Evolutionary conservation across 495 filamentous ascomycete species (phyloP), one percentile per base, ranked within the genome.

Genomic region (Pyronema omphalodes): DNA sequence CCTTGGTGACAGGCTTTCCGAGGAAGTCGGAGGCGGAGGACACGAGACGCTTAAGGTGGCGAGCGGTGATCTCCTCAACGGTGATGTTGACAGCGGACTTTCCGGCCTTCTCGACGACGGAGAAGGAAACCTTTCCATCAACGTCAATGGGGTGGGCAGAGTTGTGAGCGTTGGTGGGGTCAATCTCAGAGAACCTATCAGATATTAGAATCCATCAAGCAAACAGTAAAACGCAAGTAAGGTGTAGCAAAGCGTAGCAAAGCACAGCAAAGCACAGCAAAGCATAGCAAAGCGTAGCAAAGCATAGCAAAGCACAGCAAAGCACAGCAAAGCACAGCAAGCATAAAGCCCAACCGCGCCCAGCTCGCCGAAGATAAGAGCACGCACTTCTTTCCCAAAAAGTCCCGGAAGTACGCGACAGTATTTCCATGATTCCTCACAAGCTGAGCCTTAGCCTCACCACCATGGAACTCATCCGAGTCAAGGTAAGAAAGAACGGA

Each of bases 401-500:
- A 95, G 66, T 98, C 91, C 64, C 87, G 79, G 75, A 94, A 98
- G 74, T 85, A 94, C 63, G 85, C 86, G 63, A 94, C 78, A 29
- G 89, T 96, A 74, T 95, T 96, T 62, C 77, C 73, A 52, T 83
- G 76, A 68, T 98, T 95, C 59, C 93, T 84, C 56, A 95, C 75
- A 37, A 96, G 77, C 71, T 95, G 84, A 43, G 74, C 73, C 74
- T 95, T 96, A 57, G 91, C 91, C 71, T 96, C 89, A 52, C 83
- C 83, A 66, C 93, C 91, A 64, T 94, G 88, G 68, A 89, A 94
- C 69, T 98, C 91, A 65, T 98, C 91, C 43, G 88, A 88, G 37
- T 84, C 82, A 57, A 93, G 80, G 68, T 96, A 98, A 6, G 93
- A 94, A 54, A 98, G 74, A 58, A 93, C 80, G 41, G 87, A 83